Evolutionary conservation across 441 rosid genomes (phyloP).

Genomic region (Eruca vesicaria): DNA sequence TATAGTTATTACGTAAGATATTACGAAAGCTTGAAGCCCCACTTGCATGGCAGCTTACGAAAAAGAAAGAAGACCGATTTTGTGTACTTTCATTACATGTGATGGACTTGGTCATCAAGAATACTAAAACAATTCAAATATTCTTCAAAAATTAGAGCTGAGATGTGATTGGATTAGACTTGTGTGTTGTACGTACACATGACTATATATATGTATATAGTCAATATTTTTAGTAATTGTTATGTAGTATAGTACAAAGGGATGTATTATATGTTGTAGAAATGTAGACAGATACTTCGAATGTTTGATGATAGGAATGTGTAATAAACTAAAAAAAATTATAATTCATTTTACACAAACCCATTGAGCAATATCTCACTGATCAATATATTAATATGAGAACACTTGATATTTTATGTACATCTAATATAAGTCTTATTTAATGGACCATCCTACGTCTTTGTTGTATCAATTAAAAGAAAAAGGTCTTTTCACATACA

Average conservation of each 20-base stretch:
- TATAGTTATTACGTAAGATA: slow-evolving; percentile 3
- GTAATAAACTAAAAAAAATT: background rate
- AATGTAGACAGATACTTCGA: slow-evolving; percentile 31
- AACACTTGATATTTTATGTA: background rate
- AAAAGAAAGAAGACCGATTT: slow-evolving; percentile 19
- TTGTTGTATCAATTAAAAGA: background rate
- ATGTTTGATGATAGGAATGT: slow-evolving; percentile 33
- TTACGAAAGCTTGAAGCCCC: slow-evolving; percentile 24
- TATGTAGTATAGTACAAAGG: slow-evolving; percentile 5
- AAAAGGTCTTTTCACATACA: background rate
- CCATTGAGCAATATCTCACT: background rate
- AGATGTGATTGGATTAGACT: slow-evolving; percentile 6
- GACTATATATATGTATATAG: background rate
- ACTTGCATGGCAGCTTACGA: slow-evolving; percentile 36
- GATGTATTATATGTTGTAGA: slow-evolving; percentile 28
- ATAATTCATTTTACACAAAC: background rate
- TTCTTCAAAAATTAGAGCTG: background rate
- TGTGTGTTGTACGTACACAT: background rate
- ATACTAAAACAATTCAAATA: background rate
- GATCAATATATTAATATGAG: background rate
- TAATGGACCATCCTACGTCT: background rate
- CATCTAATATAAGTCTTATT: background rate
- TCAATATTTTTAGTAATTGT: slow-evolving; percentile 4
- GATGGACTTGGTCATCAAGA: slow-evolving; percentile 27
- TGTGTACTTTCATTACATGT: slow-evolving; percentile 22